Evolutionary conservation across 139 green algal genomes (phyloP).

Genomic region (Chlorella vulgaris): DNA sequence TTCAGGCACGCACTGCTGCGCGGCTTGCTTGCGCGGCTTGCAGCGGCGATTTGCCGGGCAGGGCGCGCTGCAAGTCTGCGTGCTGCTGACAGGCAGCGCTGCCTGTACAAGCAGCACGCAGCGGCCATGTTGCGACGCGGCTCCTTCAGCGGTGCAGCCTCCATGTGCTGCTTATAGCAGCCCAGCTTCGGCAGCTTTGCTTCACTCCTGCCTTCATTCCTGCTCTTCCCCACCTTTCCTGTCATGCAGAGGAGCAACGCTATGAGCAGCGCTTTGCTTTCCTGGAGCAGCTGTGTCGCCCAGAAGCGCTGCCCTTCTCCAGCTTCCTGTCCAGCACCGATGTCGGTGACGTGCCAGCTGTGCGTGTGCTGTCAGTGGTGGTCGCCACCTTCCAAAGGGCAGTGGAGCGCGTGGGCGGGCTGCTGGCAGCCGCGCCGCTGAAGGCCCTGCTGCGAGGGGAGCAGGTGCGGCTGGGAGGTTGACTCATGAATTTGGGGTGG

Average conservation of each 20-base stretch:
- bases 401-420: not conserved
- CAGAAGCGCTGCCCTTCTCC: slow-evolving; percentile 45
- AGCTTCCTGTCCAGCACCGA: slow-evolving; percentile 41
- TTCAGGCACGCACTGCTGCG: not conserved
- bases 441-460: slow-evolving; percentile 16
- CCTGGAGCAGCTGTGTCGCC: slow-evolving; percentile 52
- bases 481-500: not conserved
- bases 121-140: too few species aligned
- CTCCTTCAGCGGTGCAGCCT: too few species aligned
- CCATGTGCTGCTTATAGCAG: too few species aligned
- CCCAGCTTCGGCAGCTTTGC: too few species aligned
- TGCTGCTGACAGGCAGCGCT: not conserved
- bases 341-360: not conserved
- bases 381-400: slow-evolving; percentile 5
- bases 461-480: slow-evolving; percentile 1
- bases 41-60: too few species aligned
- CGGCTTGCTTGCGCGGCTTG: not conserved
- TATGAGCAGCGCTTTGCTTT: slow-evolving; percentile 76
- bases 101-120: too few species aligned
- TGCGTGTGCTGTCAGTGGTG: not conserved
- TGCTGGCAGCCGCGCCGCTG: not conserved
- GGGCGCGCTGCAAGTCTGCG: not conserved
- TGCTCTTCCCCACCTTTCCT: not conserved
- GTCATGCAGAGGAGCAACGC: slow-evolving; percentile 43
- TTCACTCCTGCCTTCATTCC: not conserved